Conservation (phyloP, 257 asterid genomes). For the Jasminum sambac region DNA sequence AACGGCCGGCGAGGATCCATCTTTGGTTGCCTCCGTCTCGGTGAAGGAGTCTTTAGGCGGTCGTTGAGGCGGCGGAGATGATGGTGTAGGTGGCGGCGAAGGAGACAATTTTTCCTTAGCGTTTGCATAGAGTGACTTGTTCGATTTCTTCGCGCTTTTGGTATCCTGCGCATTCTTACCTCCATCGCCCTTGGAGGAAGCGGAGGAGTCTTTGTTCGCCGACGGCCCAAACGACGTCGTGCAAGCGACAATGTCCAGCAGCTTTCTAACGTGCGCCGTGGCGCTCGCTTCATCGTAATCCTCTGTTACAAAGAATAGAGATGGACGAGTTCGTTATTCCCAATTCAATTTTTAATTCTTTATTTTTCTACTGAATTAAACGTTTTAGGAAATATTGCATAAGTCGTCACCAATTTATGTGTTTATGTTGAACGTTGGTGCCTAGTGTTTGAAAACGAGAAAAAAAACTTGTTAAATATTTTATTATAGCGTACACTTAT, state of each 20-base stretch:
- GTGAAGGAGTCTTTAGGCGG: conserved; percentile 27
- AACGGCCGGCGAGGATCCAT: conserved; percentile 34
- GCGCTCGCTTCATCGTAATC: conserved; percentile 81
- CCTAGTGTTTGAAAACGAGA: background rate
- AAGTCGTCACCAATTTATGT: background rate
- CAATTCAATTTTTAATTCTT: too few species aligned
- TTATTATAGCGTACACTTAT: background rate
- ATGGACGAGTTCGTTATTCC: too few species aligned
- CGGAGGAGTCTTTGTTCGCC: conserved; percentile 40
- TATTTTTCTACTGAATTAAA: background rate
- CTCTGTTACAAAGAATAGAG: conserved; percentile 48
- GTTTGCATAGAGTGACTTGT: conserved; percentile 49
- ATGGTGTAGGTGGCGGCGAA: conserved; percentile 49
- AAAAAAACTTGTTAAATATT: background rate
- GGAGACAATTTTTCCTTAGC: conserved; percentile 38
- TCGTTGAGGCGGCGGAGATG: conserved; percentile 17
- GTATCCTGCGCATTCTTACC: conserved; percentile 53
- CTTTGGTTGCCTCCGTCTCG: conserved; percentile 30
- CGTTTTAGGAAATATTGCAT: background rate
- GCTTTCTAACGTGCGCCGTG: conserved; percentile 82
- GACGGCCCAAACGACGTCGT: conserved; percentile 90
- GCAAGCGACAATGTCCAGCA: conserved; percentile 79
- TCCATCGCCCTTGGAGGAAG: conserved; percentile 27
- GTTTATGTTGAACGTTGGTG: background rate
- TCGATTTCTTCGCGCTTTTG: conserved; percentile 56